Conservation (phyloP, 768 basidiomycete genomes). For the Macrolepiota fuliginosa region DNA sequence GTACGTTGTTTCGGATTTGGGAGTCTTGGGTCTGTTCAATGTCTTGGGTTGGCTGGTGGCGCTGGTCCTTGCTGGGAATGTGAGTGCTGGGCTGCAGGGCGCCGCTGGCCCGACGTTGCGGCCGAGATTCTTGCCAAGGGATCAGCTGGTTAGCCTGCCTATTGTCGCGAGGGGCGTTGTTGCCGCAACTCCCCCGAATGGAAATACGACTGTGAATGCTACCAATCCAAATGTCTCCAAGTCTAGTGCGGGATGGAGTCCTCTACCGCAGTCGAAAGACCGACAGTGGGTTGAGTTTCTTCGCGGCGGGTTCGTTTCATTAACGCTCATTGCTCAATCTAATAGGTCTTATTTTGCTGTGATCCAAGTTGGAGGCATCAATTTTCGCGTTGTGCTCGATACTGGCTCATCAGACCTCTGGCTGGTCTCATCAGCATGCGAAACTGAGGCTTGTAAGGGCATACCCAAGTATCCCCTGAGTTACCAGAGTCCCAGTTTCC, state of each 20-base stretch:
- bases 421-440: slow-evolving; percentile 65
- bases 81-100: not conserved
- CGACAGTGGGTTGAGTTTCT: slow-evolving; percentile 33
- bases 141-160: slow-evolving; percentile 5
- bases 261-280: slow-evolving; percentile 45
- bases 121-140: slow-evolving; percentile 6
- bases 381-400: slow-evolving; percentile 69
- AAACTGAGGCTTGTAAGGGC: slow-evolving; percentile 46
- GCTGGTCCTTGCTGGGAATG: not conserved
- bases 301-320: not conserved
- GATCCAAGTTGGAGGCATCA: slow-evolving; percentile 58
- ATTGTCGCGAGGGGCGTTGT: not conserved
- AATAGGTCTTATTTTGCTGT: slow-evolving; percentile 67
- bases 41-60: not conserved
- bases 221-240: slow-evolving; percentile 14
- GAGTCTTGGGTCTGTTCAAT: not conserved
- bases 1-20: not conserved
- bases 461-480: slow-evolving; percentile 71
- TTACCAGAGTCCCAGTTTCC: slow-evolving; percentile 66
- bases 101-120: not conserved
- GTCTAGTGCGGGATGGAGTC: slow-evolving; percentile 37
- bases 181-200: not conserved
- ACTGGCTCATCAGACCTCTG: slow-evolving; percentile 76
- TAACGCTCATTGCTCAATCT: not conserved
- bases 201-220: not conserved